Conservation (phyloP, 2,329 filamentous ascomycete genomes). For the Cercospora janseana region DNA sequence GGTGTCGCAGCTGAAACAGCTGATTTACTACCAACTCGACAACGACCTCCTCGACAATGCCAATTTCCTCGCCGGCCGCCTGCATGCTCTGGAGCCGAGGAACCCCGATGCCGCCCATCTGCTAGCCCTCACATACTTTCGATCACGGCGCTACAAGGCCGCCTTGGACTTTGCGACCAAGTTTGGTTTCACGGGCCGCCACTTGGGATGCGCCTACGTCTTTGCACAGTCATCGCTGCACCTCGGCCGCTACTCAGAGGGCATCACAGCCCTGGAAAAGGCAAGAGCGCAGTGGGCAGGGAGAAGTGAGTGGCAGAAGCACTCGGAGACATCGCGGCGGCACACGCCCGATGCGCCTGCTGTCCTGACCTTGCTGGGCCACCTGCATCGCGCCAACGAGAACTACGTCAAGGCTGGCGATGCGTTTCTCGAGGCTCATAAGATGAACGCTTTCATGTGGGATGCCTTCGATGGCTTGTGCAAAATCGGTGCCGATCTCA, state of each 20-base stretch:
- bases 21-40: slow-evolving; percentile 76
- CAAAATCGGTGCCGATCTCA: slow-evolving; percentile 75
- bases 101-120: slow-evolving; percentile 79
- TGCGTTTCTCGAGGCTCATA: slow-evolving; percentile 84
- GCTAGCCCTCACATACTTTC: slow-evolving; percentile 78
- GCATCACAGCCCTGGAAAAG: slow-evolving; percentile 80
- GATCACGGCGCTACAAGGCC: slow-evolving; percentile 76
- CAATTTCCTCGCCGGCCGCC: slow-evolving; percentile 85
- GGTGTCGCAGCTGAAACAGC: slow-evolving; percentile 60
- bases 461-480: slow-evolving; percentile 89
- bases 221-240: slow-evolving; percentile 86
- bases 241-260: slow-evolving; percentile 75
- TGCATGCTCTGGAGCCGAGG: slow-evolving; percentile 78
- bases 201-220: slow-evolving; percentile 85
- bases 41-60: slow-evolving; percentile 87
- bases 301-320: slow-evolving; percentile 72
- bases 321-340: slow-evolving; percentile 72
- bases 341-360: slow-evolving; percentile 79
- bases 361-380: slow-evolving; percentile 79
- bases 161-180: slow-evolving; percentile 80
- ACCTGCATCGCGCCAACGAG: slow-evolving; percentile 77
- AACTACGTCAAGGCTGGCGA: slow-evolving; percentile 79
- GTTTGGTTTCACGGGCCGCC: slow-evolving; percentile 66
- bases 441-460: slow-evolving; percentile 95
- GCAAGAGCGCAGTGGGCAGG: slow-evolving; percentile 71